Conservation (phyloP, 2,329 filamentous ascomycete species). For the Verticillium nubilum region DNA sequence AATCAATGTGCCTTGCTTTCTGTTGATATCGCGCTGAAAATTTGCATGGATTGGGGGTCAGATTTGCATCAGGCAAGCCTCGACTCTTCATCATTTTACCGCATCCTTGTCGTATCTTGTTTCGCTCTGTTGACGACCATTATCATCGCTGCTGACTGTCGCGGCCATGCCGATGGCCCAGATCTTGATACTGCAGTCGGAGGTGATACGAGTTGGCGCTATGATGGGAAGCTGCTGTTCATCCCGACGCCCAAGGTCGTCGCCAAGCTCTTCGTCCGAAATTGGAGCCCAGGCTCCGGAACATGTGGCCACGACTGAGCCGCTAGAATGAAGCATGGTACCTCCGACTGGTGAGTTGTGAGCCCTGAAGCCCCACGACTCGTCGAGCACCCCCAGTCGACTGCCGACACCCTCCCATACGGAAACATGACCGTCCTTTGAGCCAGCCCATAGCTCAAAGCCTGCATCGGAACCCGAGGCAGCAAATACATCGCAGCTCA, state of each 20-base stretch:
- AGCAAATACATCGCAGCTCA: constrained; percentile 50
- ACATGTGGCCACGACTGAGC: constrained; percentile 51
- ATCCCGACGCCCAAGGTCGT: constrained; percentile 4
- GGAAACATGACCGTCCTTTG: constrained; percentile 45
- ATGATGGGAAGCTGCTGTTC: constrained; percentile 7
- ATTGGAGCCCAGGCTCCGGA: constrained; percentile 46
- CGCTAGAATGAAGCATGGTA: constrained; percentile 45
- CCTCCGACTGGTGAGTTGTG: constrained; percentile 43
- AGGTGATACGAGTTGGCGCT: constrained; percentile 8
- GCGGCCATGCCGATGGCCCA: constrained; percentile 6
- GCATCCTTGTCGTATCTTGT: background rate
- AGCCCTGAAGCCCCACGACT: constrained; percentile 45
- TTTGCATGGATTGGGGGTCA: too few species aligned
- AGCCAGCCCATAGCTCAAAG: constrained; percentile 60
- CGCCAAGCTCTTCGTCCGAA: constrained; percentile 8
- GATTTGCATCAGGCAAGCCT: too few species aligned
- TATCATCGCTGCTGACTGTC: constrained; percentile 14
- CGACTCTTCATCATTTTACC: background rate
- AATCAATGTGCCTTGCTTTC: too few species aligned
- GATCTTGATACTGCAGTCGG: constrained; percentile 11
- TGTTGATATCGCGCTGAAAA: too few species aligned
- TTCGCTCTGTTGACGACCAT: background rate
- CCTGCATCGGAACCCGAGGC: constrained; percentile 28
- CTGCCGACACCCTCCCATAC: constrained; percentile 55
- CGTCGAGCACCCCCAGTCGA: constrained; percentile 34